These are phyloP conservation scores for Ophiostoma perfectum DNA, from an alignment of 2,329 filamentous ascomycete species.

Conservation along the genomic window DNA sequence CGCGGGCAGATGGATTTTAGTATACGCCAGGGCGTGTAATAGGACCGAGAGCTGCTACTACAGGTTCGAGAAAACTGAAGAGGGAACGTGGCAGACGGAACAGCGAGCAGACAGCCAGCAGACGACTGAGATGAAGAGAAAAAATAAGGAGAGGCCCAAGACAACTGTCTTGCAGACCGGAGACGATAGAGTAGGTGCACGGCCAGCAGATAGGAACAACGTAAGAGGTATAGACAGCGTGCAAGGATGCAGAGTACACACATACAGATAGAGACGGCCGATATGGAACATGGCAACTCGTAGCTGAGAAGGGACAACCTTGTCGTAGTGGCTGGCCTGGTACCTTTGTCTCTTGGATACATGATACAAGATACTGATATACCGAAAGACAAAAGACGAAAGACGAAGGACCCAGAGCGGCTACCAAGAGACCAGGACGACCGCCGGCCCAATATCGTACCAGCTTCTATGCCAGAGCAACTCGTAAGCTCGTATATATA, in stretches of 20 bases:
- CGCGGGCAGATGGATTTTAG: background rate
- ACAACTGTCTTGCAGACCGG: background rate
- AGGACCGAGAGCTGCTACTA: background rate
- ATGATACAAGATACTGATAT: background rate
- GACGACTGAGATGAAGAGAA: background rate
- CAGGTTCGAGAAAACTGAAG: background rate
- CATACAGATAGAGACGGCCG: background rate
- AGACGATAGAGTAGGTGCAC: too few relatives aligned
- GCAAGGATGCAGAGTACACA: background rate
- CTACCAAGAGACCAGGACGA: background rate
- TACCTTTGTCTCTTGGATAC: background rate
- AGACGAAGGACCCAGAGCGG: background rate
- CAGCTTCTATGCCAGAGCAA: background rate
- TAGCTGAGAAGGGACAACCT: background rate
- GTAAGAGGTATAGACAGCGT: background rate
- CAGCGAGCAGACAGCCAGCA: background rate
- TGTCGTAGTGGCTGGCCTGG: background rate
- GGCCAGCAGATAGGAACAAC: too few relatives aligned
- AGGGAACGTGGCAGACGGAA: background rate
- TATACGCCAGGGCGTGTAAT: background rate
- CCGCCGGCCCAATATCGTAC: background rate
- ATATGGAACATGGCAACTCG: background rate
- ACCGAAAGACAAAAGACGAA: background rate
- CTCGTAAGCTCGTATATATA: slow-evolving; percentile 25
- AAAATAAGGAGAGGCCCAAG: background rate